These are phyloP conservation scores for Sambucus nigra DNA, from an alignment of 129 eudicot genomes.

Conservation along the genomic window DNA sequence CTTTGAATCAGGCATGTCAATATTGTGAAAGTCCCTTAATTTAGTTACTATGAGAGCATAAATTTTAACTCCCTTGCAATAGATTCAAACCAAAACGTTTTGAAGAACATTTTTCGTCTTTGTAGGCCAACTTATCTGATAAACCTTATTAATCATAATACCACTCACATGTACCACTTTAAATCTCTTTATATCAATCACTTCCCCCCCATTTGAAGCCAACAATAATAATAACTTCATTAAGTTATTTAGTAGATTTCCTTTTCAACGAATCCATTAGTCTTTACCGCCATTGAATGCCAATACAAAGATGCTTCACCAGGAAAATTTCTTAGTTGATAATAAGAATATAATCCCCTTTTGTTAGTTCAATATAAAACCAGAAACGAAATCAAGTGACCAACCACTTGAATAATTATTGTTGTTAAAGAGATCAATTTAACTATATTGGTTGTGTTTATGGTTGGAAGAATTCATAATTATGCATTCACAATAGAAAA, in stretches of 20 bases:
- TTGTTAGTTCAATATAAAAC: no score
- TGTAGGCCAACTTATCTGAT: conserved; percentile 57
- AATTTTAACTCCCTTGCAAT: conserved; percentile 73
- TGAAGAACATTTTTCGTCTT: conserved; percentile 15
- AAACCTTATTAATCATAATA: conserved; percentile 81
- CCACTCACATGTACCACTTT: conserved; percentile 63
- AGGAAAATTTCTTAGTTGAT: not conserved
- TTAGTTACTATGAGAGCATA: conserved; percentile 67
- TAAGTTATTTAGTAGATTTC: conserved; percentile 45
- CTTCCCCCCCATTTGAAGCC: conserved; percentile 72
- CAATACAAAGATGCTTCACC: conserved; percentile 11
- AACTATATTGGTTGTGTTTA: no score
- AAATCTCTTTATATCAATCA: conserved; percentile 26
- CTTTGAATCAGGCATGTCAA: conserved; percentile 69
- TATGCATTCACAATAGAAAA: no score
- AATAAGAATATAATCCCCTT: no score
- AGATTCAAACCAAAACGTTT: conserved; percentile 55
- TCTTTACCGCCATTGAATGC: conserved; percentile 54
- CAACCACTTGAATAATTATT: no score
- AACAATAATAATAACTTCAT: conserved; percentile 32
- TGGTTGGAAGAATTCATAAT: no score
- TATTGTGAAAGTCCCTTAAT: conserved; percentile 72
- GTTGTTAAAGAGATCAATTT: no score
- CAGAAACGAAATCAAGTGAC: no score
- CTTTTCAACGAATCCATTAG: conserved; percentile 42